phyloP scores from a whole-genome alignment of 2,329 filamentous ascomycete species.

The Coniella vitis region DNA sequence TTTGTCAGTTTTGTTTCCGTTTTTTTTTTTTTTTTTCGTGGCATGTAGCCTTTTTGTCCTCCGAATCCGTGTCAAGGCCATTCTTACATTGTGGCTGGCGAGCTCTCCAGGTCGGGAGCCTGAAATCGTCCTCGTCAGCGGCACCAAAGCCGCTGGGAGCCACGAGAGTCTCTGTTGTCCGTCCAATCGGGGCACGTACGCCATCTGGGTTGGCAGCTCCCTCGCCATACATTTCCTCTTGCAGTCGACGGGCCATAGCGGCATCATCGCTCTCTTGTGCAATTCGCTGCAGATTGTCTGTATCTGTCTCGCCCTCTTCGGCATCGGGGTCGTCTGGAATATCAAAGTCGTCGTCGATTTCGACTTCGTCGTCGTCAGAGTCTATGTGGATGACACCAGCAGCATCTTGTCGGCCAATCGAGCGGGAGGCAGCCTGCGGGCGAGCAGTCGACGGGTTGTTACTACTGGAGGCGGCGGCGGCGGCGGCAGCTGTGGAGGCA shows the following conservation, averaged over 20 bases:
- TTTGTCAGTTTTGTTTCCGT: slow-evolving; percentile 3
- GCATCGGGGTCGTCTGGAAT: slow-evolving; percentile 34
- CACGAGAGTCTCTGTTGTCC: slow-evolving; percentile 86
- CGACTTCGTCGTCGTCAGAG: slow-evolving; percentile 65
- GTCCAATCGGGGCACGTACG: slow-evolving; percentile 82
- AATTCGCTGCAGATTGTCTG: slow-evolving; percentile 33
- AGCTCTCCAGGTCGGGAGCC: slow-evolving; percentile 41
- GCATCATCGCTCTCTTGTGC: slow-evolving; percentile 79
- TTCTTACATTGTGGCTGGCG: slow-evolving; percentile 1
- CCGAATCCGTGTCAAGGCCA: too few species aligned
- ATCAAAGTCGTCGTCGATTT: slow-evolving; percentile 35
- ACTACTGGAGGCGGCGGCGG: slow-evolving; percentile 23
- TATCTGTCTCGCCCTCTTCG: slow-evolving; percentile 30
- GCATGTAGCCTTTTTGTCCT: too few species aligned
- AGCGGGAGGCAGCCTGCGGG: slow-evolving; percentile 22
- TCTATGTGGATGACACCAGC: slow-evolving; percentile 66
- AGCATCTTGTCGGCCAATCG: slow-evolving; percentile 42
- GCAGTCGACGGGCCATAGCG: slow-evolving; percentile 82
- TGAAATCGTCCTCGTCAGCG: slow-evolving; percentile 48
- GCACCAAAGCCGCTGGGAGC: slow-evolving; percentile 54
- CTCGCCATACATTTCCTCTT: slow-evolving; percentile 79
- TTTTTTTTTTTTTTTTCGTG: neutral
- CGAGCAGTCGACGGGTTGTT: slow-evolving; percentile 5
- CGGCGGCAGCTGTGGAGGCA: slow-evolving; percentile 21
- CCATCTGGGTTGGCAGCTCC: slow-evolving; percentile 37